Conservation (phyloP, 495 filamentous ascomycete genomes). For the Penicillium odoratum region DNA sequence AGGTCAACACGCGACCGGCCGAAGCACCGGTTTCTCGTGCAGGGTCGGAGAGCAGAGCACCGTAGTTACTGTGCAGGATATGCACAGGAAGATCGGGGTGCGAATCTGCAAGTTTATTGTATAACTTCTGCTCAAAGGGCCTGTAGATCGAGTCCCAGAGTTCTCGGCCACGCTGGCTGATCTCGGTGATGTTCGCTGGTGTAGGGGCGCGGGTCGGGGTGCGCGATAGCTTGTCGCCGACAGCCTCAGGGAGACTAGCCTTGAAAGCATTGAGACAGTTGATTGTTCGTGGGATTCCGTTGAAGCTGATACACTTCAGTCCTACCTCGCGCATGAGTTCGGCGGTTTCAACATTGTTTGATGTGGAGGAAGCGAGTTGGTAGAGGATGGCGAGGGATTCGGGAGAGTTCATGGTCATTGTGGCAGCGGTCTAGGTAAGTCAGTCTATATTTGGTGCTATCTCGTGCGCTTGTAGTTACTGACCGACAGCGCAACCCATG, state of each 20-base stretch:
- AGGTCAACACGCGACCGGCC: conserved; percentile 64
- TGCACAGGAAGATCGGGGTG: conserved; percentile 79
- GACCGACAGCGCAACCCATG: conserved; percentile 68
- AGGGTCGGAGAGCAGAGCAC: conserved; percentile 67
- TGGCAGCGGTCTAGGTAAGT: conserved; percentile 58
- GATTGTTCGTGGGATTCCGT: conserved; percentile 79
- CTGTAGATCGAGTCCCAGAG: conserved; percentile 75
- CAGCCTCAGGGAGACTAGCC: conserved; percentile 45
- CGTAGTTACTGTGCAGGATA: conserved; percentile 70
- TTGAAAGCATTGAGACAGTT: conserved; percentile 72
- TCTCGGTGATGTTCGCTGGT: conserved; percentile 48
- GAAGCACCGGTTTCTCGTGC: conserved; percentile 51
- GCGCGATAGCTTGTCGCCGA: conserved; percentile 20
- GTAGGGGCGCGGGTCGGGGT: conserved; percentile 22
- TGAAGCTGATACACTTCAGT: conserved; percentile 81
- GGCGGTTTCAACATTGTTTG: conserved; percentile 53
- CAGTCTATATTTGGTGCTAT: conserved; percentile 12
- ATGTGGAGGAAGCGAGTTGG: conserved; percentile 45
- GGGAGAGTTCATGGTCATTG: conserved; percentile 75
- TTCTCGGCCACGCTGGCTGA: conserved; percentile 53
- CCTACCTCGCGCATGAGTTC: conserved; percentile 79
- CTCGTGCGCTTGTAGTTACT: conserved; percentile 14
- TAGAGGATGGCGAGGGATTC: conserved; percentile 60
- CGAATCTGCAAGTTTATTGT: conserved; percentile 61
- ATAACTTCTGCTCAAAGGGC: conserved; percentile 68